Evolutionary conservation across 2,329 filamentous ascomycete genomes (phyloP), one percentile per base, ranked within the genome.

Genomic region (Xylariaceae sp.): DNA sequence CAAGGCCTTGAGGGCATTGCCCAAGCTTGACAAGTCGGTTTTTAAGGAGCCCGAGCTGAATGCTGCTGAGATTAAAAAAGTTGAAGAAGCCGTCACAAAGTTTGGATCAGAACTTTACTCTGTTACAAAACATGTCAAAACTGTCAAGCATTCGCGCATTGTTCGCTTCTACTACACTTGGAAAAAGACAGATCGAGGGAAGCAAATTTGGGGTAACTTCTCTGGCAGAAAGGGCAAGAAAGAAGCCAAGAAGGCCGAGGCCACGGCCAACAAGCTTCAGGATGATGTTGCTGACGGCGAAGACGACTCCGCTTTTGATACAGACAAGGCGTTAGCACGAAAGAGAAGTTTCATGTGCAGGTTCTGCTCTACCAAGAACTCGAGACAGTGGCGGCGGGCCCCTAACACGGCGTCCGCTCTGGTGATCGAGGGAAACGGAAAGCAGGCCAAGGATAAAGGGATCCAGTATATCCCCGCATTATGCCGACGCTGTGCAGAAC

Each of bases 131-230:
- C 90, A 96, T 71, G 90, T 97, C 67, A 93, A 91, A 73, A 90
- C 88, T 0, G 85, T 95, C 64, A 86, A 85, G 41, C 87, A 92
- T 59, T 87, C 88, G 48, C 85, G 91, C 56, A 89, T 97, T 59
- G 91, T 96, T 21, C 89, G 95, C 2, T 96, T 90, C 70, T 99
- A 98, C 74, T 99, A 99, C 72, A 90, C 90, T 63, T 99, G 95
- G 95, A 99, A 99, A 77, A 98, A 98, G 75, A 91, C 91, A 0
- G 83, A 89, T 1, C 87, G 88, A 56, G 95, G 95, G 41, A 88
- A 85, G 69, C 87, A 95, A 65, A 87, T 99, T 20, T 97, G 95
- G 93, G 91, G 91, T 57, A 90, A 87, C 62, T 96, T 89, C 67
- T 86, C 90, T 48, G 91, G 90, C 10, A 86, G 93, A 44, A 96